These are phyloP conservation scores for Candida tetrigidarum DNA, from an alignment of 1,139 yeast genomes.

Conservation along the genomic window DNA sequence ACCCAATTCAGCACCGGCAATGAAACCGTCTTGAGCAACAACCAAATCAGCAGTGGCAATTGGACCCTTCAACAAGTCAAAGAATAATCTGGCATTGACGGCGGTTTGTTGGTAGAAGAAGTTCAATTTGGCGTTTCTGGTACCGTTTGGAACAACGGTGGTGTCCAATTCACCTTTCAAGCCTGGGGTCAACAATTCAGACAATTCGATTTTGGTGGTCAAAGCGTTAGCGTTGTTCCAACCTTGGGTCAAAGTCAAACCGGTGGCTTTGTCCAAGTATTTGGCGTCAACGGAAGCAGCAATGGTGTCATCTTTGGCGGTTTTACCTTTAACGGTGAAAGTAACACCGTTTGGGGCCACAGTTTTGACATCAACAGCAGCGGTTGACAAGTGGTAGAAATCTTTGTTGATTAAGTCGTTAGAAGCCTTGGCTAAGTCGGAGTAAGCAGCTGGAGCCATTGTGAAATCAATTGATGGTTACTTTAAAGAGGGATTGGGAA, in stretches of 20 bases:
- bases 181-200: constrained; percentile 93
- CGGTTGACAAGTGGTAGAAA: constrained; percentile 90
- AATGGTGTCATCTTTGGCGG: constrained; percentile 80
- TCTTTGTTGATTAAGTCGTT: constrained; percentile 90
- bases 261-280: constrained; percentile 92
- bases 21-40: constrained; percentile 94
- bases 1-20: constrained; percentile 97
- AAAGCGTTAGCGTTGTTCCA: constrained; percentile 95
- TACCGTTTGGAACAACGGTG: constrained; percentile 83
- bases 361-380: constrained; percentile 88
- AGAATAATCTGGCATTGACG: constrained; percentile 92
- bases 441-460: constrained; percentile 74
- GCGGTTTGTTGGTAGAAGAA: constrained; percentile 92
- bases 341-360: constrained; percentile 96
- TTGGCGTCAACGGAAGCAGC: constrained; percentile 92
- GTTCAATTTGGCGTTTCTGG: constrained; percentile 90
- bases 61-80: constrained; percentile 96
- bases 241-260: constrained; percentile 94
- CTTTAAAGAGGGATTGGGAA: neutral
- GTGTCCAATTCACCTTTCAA: constrained; percentile 93
- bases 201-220: constrained; percentile 91
- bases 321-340: constrained; percentile 93
- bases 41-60: constrained; percentile 94
- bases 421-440: constrained; percentile 89
- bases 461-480: constrained; percentile 14